Evolutionary conservation across 768 basidiomycete species (phyloP), one percentile per base, ranked within the genome.

Genomic region (Rubroboletus satanas): DNA sequence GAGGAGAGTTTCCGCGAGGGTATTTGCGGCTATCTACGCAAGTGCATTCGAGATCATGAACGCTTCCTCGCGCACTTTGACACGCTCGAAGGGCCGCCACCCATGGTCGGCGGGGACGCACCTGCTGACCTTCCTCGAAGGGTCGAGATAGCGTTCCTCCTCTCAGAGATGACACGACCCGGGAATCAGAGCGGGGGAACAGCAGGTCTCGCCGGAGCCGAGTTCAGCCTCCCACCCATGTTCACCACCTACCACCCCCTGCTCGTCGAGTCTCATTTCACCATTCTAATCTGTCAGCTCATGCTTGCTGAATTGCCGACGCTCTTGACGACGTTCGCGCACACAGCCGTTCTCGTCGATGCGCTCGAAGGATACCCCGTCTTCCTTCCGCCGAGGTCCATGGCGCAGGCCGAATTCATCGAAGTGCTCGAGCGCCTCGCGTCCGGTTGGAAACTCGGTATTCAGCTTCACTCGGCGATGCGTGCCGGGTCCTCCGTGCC

Each of bases 221-320:
- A 70, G 21, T 52, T 57, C 6, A 38, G 52, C 29, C 50, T 65
- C 21, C 82, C 85, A 1, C 70, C 82, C n/a, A 78, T 82, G 64
- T 88, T 90, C 74, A 90, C 93, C 48, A 92, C 93, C 0, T 95
- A 94, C 64, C 93, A 95, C 61, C 93, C 93, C 14, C 79, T 95
- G 50, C 81, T 94, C 47, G 87, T 93, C 54, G 93, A 95, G 66
- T 85, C 90, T 5, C 86, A 90, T 65, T 95, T 87, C 74, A 87
- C 83, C 59, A 77, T 92, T 50, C 77, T 95, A 33, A 77, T 93
- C 57, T 83, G 84, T 59, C 76, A 83, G 39, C 75, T 94, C 54
- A 81, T 95, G 78, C 80, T 93, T 17, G 91, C 85, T 5, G 88
- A 93, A 58, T 84, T 93, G 61, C 63, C 76, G 2, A 70, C 73